Percentiles rank a stretch among this genome's conserved stretches.
These are phyloP conservation scores for Mangifera indica DNA, from an alignment of 345 rosid genomes.

Conservation along the genomic window DNA sequence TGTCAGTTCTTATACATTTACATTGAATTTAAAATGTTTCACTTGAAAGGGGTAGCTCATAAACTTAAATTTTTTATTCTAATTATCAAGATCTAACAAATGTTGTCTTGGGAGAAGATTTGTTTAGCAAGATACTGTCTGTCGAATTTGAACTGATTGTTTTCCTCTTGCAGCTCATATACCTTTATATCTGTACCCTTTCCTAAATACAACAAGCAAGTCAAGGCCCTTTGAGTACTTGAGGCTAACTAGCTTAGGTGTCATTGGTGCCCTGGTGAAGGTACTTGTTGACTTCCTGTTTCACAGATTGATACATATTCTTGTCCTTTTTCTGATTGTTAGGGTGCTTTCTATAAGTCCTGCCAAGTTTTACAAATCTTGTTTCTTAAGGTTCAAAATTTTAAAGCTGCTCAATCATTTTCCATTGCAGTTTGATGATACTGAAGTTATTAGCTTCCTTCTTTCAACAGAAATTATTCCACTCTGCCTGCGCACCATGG, in stretches of 20 bases:
- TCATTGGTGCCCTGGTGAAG: constrained; percentile 98
- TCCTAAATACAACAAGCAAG: constrained; percentile 94
- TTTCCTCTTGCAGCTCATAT: constrained; percentile 76
- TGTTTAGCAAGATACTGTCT: background rate
- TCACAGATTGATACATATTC: background rate
- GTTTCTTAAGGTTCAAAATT: background rate
- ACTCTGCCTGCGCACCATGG: constrained; percentile 93
- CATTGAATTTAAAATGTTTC: background rate
- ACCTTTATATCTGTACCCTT: constrained; percentile 87
- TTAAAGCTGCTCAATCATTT: background rate
- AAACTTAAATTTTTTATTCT: no score
- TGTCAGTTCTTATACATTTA: background rate
- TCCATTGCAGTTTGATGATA: constrained; percentile 80
- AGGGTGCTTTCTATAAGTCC: constrained; percentile 1
- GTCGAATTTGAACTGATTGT: background rate
- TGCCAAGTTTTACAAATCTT: background rate
- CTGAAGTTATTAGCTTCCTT: constrained; percentile 95
- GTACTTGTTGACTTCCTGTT: constrained; percentile 36
- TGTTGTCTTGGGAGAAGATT: background rate
- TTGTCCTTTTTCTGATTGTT: constrained; percentile 5
- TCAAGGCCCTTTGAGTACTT: constrained; percentile 94
- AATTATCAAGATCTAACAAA: background rate
- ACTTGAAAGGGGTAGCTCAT: background rate
- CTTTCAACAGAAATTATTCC: constrained; percentile 95
- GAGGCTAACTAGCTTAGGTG: constrained; percentile 97